Base-by-base conservation (phyloP, 441 rosid species). In the Omphalea diandra region DNA sequence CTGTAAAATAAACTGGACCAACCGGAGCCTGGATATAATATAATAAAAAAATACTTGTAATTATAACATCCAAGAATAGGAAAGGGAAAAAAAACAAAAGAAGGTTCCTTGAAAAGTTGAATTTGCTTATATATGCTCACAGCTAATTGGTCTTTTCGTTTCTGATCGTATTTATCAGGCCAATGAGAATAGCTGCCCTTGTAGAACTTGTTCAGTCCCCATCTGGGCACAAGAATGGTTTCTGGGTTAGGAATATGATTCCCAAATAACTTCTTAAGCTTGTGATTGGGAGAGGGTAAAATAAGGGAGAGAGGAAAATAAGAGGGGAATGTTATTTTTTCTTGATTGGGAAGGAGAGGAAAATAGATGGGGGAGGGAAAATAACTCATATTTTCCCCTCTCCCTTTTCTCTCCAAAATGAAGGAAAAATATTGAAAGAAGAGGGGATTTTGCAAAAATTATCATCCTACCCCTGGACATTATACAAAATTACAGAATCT, bases 1-100 rank as follows among this genome's bases (percentile, higher is more conserved):
- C 83, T 0, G 83, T 74, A 68, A 83, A 83, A 71, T 77, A 75
- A 5, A 80, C 63, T n/a, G 76, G 75, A 43, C 81, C 82, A 56
- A 77, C 62, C 2, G 83, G 74, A 11, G 69, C 74, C 84, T 83
- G 64, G 5, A 44, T 31, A 15, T 8, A 11, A 14, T 9, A 7
- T 15, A 11, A 52, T 6, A 15, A 1, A 29, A 18, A 17, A 26
- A 52, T 26, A 17, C 7, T n/a, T n/a, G n/a, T n/a, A n/a, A n/a
- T n/a, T n/a, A n/a, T n/a, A n/a, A n/a, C n/a, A n/a, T n/a, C n/a
- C n/a, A n/a, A n/a, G n/a, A n/a, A n/a, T n/a, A 52, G 32, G 5
- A 46, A 46, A 46, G 5, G 5, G 22, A 20, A 12, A 41, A 46
- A n/a, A 65, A 61, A 17, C n/a, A n/a, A 46, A 3, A 17, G 50